Percentiles rank a stretch among this genome's conserved stretches.
Evolutionary conservation across 2,329 filamentous ascomycete species (phyloP).

Genomic region (Neonectria faginata): DNA sequence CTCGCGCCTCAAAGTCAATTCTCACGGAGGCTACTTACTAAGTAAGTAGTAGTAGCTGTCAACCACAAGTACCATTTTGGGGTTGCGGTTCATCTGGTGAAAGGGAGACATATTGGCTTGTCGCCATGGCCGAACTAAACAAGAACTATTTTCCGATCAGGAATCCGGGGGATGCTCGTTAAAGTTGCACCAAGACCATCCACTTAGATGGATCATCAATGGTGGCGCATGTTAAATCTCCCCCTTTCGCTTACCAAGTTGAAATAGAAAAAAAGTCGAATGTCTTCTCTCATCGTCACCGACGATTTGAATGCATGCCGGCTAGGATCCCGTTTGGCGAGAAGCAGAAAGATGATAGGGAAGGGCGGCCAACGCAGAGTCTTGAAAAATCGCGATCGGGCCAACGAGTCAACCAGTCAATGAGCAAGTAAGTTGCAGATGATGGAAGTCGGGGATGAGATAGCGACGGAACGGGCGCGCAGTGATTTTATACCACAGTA

Average conservation of each 20-base stretch:
- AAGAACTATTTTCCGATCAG: constrained; percentile 8
- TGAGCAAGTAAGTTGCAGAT: background rate
- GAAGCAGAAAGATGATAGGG: background rate
- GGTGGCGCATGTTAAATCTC: too few relatives aligned
- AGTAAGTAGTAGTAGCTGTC: too few relatives aligned
- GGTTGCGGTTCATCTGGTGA: background rate
- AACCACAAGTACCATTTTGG: background rate
- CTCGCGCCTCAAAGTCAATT: background rate
- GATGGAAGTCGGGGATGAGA: background rate
- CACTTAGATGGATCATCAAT: background rate
- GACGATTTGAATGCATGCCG: too few relatives aligned
- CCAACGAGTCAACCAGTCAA: background rate
- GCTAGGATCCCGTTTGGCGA: too few relatives aligned
- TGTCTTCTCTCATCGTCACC: too few relatives aligned
- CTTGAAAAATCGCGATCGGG: too few relatives aligned
- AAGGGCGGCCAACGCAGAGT: background rate
- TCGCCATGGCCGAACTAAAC: background rate
- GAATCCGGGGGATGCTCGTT: constrained; percentile 1
- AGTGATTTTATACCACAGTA: background rate
- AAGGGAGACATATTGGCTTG: background rate
- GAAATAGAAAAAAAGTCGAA: too few relatives aligned
- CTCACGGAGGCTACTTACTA: too few relatives aligned
- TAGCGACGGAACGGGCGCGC: background rate
- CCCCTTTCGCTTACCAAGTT: too few relatives aligned
- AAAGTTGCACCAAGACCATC: background rate